Base-by-base conservation (phyloP, 2,329 filamentous ascomycete species). In the Thyridium curvatum region DNA sequence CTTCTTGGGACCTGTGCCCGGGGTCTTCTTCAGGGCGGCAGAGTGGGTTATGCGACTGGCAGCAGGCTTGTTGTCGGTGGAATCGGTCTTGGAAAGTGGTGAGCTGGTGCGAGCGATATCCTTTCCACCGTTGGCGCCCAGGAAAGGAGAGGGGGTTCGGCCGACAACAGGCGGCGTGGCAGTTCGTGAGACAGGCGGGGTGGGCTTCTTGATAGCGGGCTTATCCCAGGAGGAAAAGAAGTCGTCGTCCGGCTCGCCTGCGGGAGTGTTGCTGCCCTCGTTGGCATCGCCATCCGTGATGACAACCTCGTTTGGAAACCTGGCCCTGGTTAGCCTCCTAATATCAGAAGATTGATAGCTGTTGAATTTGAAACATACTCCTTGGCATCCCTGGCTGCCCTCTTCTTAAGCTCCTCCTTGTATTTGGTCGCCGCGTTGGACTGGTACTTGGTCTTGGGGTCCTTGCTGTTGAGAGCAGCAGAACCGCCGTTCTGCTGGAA, bases 211-310 rank as follows among this genome's bases (percentile, higher is more conserved):
- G 66, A 98, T 94, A 4, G 89, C 79, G 16, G 93, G 93, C 69
- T 97, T 96, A 58, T 97, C 93, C 93, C 91, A 98, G 1, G 89
- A 96, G 9, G 91, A 95, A 67, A 98, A 98, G 72, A 98, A 98
- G 60, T 97, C 93, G 55, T 96, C 90, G 15, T 84, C 82, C 16
- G 78, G 73, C 50, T 95, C 89, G 49, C 81, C 84, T 34, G 84
- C 77, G n/a, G 90, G 86, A 10, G 88, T 94, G 48, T 74, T 79
- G 30, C 79, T 71, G 48, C 77, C 82, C 43, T 87, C 82, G 35
- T 74, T 68, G 17, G 67, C 69, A 38, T 80, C 75, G 26, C 77
- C 70, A 53, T 97, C 93, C 41, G 81, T 85, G 48, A 96, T 82
- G 17, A 91, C 77, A 21, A 97, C 90, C 60, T 94, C 87, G 28